phyloP scores from a whole-genome alignment of 2,329 filamentous ascomycete species.

The Periconia sp. region DNA sequence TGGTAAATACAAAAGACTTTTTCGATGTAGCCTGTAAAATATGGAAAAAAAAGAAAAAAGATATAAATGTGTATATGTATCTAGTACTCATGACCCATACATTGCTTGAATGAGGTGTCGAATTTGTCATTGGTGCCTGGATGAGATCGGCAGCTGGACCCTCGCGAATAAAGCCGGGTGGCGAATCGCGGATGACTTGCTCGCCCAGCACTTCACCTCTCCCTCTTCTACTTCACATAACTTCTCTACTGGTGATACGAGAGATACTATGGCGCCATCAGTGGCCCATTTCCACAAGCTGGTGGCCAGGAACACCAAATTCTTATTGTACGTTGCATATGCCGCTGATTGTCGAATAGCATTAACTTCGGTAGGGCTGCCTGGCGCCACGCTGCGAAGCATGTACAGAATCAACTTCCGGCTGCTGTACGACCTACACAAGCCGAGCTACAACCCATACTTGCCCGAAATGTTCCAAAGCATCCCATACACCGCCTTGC shows the following conservation, averaged over 20 bases:
- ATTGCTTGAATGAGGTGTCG: too few relatives aligned
- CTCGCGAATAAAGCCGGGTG: background rate
- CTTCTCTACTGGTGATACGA: constrained; percentile 19
- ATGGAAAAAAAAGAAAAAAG: constrained; percentile 7
- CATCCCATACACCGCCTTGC: constrained; percentile 65
- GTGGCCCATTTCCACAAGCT: constrained; percentile 42
- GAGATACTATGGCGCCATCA: constrained; percentile 39
- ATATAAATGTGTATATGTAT: background rate
- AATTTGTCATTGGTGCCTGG: background rate
- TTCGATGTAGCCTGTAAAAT: constrained; percentile 13
- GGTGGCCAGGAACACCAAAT: constrained; percentile 46
- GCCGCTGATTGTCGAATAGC: background rate
- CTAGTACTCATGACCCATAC: too few relatives aligned
- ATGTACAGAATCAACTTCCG: constrained; percentile 49
- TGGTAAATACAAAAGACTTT: constrained; percentile 22
- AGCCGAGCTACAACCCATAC: constrained; percentile 60
- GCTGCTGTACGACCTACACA: constrained; percentile 47
- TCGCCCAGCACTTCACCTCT: constrained; percentile 21
- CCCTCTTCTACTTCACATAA: constrained; percentile 8
- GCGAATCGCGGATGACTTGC: background rate
- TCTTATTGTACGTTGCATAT: constrained; percentile 38
- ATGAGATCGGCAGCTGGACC: background rate
- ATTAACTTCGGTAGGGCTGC: constrained; percentile 44
- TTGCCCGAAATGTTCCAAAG: constrained; percentile 57
- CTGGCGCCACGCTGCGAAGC: constrained; percentile 50